A percentile compares a stretch with the other conserved stretches of the same genome.
Evolutionary conservation across 805 yeast genomes (phyloP).

Genomic region (Metschnikowia lunata): DNA sequence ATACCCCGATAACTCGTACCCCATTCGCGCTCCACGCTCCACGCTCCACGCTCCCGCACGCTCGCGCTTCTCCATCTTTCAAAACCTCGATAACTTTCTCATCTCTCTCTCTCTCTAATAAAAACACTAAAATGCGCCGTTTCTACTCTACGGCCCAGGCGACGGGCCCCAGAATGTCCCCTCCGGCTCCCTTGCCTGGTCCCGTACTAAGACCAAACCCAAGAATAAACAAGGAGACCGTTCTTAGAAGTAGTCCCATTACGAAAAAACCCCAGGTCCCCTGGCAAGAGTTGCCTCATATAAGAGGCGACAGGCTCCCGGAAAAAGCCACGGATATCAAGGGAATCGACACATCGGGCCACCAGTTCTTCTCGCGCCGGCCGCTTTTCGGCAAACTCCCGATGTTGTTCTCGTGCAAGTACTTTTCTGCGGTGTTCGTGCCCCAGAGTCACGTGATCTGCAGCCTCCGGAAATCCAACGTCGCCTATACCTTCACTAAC

Average conservation of each 20-base stretch:
- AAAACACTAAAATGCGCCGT: slow-evolving; percentile 1
- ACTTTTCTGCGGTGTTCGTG: slow-evolving; percentile 25
- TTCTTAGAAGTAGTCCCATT: slow-evolving; percentile 2
- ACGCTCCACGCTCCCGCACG: no score
- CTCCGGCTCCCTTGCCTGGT: neutral
- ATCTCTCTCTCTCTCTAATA: no score
- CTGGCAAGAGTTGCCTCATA: slow-evolving; percentile 15
- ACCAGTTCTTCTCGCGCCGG: slow-evolving; percentile 11
- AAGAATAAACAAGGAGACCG: neutral
- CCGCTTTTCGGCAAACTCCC: slow-evolving; percentile 14
- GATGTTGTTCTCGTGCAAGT: slow-evolving; percentile 16
- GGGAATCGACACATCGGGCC: slow-evolving; percentile 29
- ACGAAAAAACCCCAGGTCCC: neutral
- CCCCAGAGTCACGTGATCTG: slow-evolving; percentile 28
- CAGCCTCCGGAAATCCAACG: slow-evolving; percentile 32
- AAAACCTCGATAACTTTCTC: no score
- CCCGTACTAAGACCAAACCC: slow-evolving; percentile 3
- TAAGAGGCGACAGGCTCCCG: slow-evolving; percentile 20
- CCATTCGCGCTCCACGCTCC: no score
- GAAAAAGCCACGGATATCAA: slow-evolving; percentile 28
- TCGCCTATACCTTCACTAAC: slow-evolving; percentile 34
- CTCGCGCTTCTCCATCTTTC: no score
- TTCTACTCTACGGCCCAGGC: neutral
- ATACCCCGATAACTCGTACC: no score
- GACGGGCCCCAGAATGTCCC: neutral